Evolutionary conservation across 768 basidiomycete species (phyloP).

Genomic region (Podaxis sp.): DNA sequence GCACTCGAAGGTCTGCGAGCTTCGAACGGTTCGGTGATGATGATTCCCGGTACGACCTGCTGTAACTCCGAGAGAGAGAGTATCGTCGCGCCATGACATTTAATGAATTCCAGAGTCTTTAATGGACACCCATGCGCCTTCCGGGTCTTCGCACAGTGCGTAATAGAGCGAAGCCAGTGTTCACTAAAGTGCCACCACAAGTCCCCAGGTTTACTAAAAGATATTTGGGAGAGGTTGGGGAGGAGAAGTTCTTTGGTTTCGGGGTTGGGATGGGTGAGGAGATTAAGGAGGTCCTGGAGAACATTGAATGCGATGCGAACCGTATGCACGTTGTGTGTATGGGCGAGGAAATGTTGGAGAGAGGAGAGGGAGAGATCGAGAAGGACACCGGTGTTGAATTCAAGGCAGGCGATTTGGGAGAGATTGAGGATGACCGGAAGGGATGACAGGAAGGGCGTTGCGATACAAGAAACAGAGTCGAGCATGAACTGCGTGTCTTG

Average conservation of each 20-base stretch:
- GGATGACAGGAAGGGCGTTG: constrained; percentile 5
- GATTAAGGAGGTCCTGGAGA: constrained; percentile 19
- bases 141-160: constrained; percentile 15
- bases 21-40: constrained; percentile 7
- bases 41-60: constrained; percentile 8
- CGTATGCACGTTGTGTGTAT: constrained; percentile 19
- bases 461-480: constrained; percentile 19
- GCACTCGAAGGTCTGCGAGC: neutral
- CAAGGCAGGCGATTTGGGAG: constrained; percentile 23
- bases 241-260: constrained; percentile 13
- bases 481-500: constrained; percentile 18
- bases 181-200: constrained; percentile 31
- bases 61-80: constrained; percentile 2
- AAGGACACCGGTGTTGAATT: constrained; percentile 27
- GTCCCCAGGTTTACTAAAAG: constrained; percentile 27
- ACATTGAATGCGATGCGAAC: constrained; percentile 27
- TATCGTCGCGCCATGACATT: constrained; percentile 21
- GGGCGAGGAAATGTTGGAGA: constrained; percentile 18
- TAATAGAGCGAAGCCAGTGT: constrained; percentile 22
- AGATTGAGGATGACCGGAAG: constrained; percentile 17
- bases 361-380: constrained; percentile 18
- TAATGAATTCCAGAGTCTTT: constrained; percentile 21
- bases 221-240: constrained; percentile 22
- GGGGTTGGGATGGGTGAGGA: constrained; percentile 14
- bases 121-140: constrained; percentile 14